phyloP scores from a whole-genome alignment of 192 early-diverging fungal genomes.

The Funneliformis mosseae region DNA sequence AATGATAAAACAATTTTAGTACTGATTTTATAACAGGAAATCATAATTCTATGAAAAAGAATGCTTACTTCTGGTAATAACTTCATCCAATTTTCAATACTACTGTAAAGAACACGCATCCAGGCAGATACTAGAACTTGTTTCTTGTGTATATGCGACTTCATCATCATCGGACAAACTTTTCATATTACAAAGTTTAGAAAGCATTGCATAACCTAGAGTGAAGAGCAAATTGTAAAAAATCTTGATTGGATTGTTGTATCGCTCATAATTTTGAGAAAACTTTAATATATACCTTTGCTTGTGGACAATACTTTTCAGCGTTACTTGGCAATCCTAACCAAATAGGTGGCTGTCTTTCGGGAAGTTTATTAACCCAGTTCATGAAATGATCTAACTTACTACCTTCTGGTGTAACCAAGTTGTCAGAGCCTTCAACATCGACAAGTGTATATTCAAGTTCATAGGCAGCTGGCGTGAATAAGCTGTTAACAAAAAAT shows the following conservation, averaged over 20 bases:
- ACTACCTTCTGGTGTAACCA: conserved; percentile 87
- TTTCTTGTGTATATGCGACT: conserved; percentile 48
- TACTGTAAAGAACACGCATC: conserved; percentile 67
- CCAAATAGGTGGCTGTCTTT: conserved; percentile 96
- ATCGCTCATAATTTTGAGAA: conserved; percentile 63
- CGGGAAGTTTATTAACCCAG: conserved; percentile 88
- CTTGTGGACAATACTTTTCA: conserved; percentile 83
- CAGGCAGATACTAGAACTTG: conserved; percentile 42
- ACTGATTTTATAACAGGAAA: background rate
- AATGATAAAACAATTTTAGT: background rate
- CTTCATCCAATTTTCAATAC: conserved; percentile 60
- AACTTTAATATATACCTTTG: conserved; percentile 60
- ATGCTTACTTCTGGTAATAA: conserved; percentile 48
- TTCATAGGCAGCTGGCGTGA: conserved; percentile 79
- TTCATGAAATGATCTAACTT: conserved; percentile 80
- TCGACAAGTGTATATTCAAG: conserved; percentile 78
- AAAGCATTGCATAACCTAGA: conserved; percentile 70
- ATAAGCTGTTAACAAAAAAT: conserved; percentile 82
- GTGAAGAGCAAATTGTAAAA: background rate
- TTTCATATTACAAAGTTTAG: conserved; percentile 85
- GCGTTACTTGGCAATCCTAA: conserved; percentile 92
- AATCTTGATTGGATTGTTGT: conserved; percentile 72
- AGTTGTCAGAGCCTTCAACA: conserved; percentile 35
- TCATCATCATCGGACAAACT: conserved; percentile 83
- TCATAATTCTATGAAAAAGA: background rate